Evolutionary conservation across 306 rosid species (phyloP).

Genomic region (Cicer bijugum): DNA sequence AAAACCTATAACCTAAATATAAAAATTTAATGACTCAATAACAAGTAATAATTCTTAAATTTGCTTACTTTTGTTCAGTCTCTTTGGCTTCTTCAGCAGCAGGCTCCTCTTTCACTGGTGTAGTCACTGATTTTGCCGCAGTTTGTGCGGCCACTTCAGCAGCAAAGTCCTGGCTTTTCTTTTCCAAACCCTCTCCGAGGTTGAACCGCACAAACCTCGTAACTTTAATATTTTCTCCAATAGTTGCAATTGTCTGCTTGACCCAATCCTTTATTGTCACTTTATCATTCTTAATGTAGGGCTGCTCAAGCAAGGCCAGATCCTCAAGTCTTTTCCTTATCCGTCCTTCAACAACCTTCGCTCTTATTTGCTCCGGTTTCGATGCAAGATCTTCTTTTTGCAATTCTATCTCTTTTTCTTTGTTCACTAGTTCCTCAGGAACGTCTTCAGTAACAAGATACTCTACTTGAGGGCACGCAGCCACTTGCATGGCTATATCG

Average conservation of each 20-base stretch:
- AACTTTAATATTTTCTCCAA: slow-evolving; percentile 96
- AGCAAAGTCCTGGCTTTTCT: slow-evolving; percentile 96
- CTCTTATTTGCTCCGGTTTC: slow-evolving; percentile 93
- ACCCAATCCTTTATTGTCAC: slow-evolving; percentile 80
- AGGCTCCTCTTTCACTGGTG: slow-evolving; percentile 62
- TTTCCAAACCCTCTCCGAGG: slow-evolving; percentile 98
- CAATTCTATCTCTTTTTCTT: slow-evolving; percentile 93
- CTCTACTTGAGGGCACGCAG: slow-evolving; percentile 93
- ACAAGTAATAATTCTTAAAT: slow-evolving; percentile 29
- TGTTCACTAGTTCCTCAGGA: slow-evolving; percentile 70
- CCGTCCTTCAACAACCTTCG: slow-evolving; percentile 91
- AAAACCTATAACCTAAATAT: background rate
- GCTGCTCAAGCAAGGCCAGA: slow-evolving; percentile 92
- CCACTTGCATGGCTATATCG: slow-evolving; percentile 98
- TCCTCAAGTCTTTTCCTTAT: slow-evolving; percentile 93
- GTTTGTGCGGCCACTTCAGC: slow-evolving; percentile 99
- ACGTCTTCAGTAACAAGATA: slow-evolving; percentile 81
- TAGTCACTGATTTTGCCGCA: slow-evolving; percentile 61
- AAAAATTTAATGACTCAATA: slow-evolving; percentile 30
- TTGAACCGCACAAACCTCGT: slow-evolving; percentile 89
- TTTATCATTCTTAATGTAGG: slow-evolving; percentile 90
- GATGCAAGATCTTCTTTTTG: slow-evolving; percentile 95
- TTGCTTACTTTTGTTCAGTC: slow-evolving; percentile 70
- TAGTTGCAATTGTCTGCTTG: slow-evolving; percentile 92
- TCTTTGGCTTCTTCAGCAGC: slow-evolving; percentile 60